Base-by-base conservation (phyloP, 768 basidiomycete genomes). In the Clavulina sp. region DNA sequence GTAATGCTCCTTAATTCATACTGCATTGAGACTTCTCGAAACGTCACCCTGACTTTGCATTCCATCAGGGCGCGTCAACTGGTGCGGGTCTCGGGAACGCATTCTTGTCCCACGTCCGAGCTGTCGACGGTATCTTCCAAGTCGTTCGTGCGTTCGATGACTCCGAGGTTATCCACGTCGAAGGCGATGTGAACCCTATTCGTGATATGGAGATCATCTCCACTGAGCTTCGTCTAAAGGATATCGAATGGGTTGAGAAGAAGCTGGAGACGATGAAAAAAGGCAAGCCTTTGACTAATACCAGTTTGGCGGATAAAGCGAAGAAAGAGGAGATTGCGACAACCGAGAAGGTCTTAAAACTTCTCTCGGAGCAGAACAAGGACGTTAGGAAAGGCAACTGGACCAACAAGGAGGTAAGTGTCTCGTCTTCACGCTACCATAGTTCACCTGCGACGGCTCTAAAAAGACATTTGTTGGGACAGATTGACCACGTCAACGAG, bases 61-160 rank as follows among this genome's bases (percentile, higher is more conserved):
- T 9, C 41, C 52, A 6, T 49, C n/a, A 86, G 77, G 93, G 95
- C 53, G 95, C 95, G 1, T 96, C 93, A 7, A 96, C 92, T 30
- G 95, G 95, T 58, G 95, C 88, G 43, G 95, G 95, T 62, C 80
- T 99, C 36, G 95, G 95, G 38, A 99, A 99, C 64, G 78, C 91
- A 26, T 99, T 99, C 73, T 69, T 99, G 64, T 92, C 91, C 7
- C 89, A 97, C 64, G 92, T 99, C 40, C 84, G 95, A 52, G 87
- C 95, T 6, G 93, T 97, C 55, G 95, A 99, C 63, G 95, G 95
- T 60, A 99, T 99, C 61, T 99, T 97, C 73, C 95, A 97, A 64
- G 81, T 96, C 56, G 80, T 97, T 52, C 85, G 95, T 49, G 91
- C 93, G 4, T 99, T 99, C 63, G 95, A 97, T 61, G 95, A 99